A percentile compares a stretch with the other conserved stretches of the same genome.
These are phyloP conservation scores for Crucibulum laeve DNA, from an alignment of 768 basidiomycete species.

Conservation along the genomic window DNA sequence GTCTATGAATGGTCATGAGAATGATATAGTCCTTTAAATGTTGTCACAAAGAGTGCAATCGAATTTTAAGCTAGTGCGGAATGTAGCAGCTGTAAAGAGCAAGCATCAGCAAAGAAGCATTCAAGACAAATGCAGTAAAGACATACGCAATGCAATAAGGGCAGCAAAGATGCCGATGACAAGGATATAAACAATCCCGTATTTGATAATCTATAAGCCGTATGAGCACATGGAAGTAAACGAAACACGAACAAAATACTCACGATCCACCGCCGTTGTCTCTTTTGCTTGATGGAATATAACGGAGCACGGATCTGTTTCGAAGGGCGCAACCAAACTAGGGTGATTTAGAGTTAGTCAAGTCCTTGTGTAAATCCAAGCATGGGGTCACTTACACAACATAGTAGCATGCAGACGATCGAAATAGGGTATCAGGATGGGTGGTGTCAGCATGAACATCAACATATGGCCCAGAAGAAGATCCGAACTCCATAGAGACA, in stretches of 20 bases:
- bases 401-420: constrained; percentile 89
- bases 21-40: constrained; percentile 46
- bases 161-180: constrained; percentile 68
- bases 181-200: constrained; percentile 71
- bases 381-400: constrained; percentile 86
- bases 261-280: constrained; percentile 88
- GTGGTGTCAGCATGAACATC: constrained; percentile 86
- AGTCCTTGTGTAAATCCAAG: no score
- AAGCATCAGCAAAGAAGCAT: constrained; percentile 3
- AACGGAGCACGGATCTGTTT: constrained; percentile 92
- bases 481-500: constrained; percentile 94
- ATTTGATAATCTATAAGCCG: constrained; percentile 66
- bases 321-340: constrained; percentile 94
- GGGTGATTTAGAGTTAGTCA: no score
- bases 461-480: constrained; percentile 84
- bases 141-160: constrained; percentile 77
- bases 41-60: constrained; percentile 65
- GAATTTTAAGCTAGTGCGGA: constrained; percentile 57
- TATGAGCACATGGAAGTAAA: constrained; percentile 9
- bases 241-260: constrained; percentile 20
- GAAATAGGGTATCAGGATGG: constrained; percentile 85
- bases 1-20: constrained; percentile 31
- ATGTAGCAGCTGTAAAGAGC: constrained; percentile 44
- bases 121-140: constrained; percentile 6
- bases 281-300: constrained; percentile 85